These are phyloP conservation scores for Boletus edulis DNA, from an alignment of 768 basidiomycete genomes.

Conservation along the genomic window DNA sequence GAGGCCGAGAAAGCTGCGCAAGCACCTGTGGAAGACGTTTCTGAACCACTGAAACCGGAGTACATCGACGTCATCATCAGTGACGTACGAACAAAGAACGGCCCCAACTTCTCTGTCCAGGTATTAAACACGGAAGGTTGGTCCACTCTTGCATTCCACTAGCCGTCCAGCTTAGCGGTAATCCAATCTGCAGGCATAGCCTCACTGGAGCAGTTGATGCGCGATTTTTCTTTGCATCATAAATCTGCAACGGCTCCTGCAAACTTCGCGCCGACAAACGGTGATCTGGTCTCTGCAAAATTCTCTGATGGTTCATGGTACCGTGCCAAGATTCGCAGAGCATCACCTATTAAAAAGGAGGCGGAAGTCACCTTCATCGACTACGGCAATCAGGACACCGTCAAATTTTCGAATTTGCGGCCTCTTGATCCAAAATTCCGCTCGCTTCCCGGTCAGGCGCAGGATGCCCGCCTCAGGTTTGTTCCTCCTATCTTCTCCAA, in stretches of 20 bases:
- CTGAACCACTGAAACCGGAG: constrained; percentile 68
- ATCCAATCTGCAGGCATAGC: constrained; percentile 65
- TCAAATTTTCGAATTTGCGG: constrained; percentile 79
- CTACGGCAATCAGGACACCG: constrained; percentile 91
- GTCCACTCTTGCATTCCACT: constrained; percentile 8
- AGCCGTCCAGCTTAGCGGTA: background rate
- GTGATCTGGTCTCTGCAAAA: constrained; percentile 91
- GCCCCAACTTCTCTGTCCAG: constrained; percentile 90
- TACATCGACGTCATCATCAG: constrained; percentile 93
- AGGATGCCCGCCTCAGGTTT: constrained; percentile 88
- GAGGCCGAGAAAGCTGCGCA: constrained; percentile 59
- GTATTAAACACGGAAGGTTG: constrained; percentile 87
- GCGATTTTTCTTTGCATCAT: constrained; percentile 88
- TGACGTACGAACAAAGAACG: constrained; percentile 71
- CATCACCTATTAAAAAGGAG: constrained; percentile 88
- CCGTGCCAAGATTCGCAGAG: constrained; percentile 84
- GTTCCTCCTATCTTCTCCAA: background rate
- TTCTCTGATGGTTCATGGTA: constrained; percentile 97
- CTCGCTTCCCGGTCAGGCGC: constrained; percentile 87
- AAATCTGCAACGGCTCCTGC: constrained; percentile 58
- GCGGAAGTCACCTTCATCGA: constrained; percentile 95
- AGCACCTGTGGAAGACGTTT: constrained; percentile 42
- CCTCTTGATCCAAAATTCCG: constrained; percentile 92
- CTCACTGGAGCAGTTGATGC: constrained; percentile 90
- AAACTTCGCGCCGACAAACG: constrained; percentile 77